Evolutionary conservation across 768 basidiomycete species (phyloP), one percentile per base, ranked within the genome.

Genomic region (Tulasnella sp.): DNA sequence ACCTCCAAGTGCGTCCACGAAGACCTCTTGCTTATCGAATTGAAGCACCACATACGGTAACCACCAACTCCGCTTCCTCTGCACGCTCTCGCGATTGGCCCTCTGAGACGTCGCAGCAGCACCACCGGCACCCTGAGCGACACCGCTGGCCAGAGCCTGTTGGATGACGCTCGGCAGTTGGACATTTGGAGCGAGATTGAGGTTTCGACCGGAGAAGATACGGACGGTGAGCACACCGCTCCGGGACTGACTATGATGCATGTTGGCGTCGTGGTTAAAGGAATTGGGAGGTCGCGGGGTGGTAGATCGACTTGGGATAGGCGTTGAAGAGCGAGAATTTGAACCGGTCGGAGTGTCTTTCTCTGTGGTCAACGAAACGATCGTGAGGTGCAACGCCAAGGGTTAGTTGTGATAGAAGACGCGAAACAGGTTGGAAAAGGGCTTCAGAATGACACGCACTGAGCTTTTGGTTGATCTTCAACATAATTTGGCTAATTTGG

Each of bases 1-100:
- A n/a, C 94, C 96, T 8, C 89, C 92, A 67, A 97, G 78, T 10
- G 93, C 92, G 74, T 98, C 94, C 59, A 98, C 85, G 64, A 99
- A 74, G 65, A 98, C 84, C 71, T 98, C 93, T 72, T 98, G 98
- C 78, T 91, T 92, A 74, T 92, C 88, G 75, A 93, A 94, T 73
- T 97, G 93, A 65, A 99, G 83, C 43, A 98, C 96, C 69, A 98
- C 87, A 65, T 87, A 98, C 27, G 96, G 96, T 34, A 99, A 78
- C 88, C 87, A 92, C 91, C 90, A 92, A 72, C 84, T 86, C 61
- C 92, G 90, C 71, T 84, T 90, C 64, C 96, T 79, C 69, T 94
- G 92, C 70, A 93, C 74, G 67, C 88, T 92, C 66, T 97, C 94
- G 46, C 93, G 80, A 69, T 89, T 58, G 38, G 54, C 59, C n/a